Evolutionary conservation across 2,329 filamentous ascomycete genomes (phyloP).

Genomic region (Emergomyces africanus): DNA sequence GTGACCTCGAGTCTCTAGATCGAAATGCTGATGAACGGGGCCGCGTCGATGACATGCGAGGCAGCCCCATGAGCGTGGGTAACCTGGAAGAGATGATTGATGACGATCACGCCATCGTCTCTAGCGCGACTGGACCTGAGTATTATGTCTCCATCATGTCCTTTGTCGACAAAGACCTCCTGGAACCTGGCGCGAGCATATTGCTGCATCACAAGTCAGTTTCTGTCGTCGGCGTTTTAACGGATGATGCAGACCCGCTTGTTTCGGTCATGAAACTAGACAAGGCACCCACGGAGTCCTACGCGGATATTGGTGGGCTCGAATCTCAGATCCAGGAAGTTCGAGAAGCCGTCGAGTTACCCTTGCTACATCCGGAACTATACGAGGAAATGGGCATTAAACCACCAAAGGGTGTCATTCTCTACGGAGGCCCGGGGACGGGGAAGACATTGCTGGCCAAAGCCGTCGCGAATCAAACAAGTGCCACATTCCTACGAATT

Average conservation of each 20-base stretch:
- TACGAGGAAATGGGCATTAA: slow-evolving; percentile 99
- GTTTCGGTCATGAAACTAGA: slow-evolving; percentile 99
- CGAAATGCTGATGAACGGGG: slow-evolving; percentile 88
- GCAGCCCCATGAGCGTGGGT: slow-evolving; percentile 95
- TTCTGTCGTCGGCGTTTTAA: slow-evolving; percentile 92
- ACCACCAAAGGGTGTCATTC: slow-evolving; percentile 96
- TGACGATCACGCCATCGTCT: slow-evolving; percentile 97
- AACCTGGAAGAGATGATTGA: slow-evolving; percentile 98
- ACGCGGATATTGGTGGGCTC: slow-evolving; percentile 94
- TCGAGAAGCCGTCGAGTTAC: slow-evolving; percentile 89
- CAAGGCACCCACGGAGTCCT: slow-evolving; percentile 95
- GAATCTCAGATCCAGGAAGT: slow-evolving; percentile 97
- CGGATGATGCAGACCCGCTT: slow-evolving; percentile 86
- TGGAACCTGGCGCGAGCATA: slow-evolving; percentile 92
- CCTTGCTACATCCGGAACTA: slow-evolving; percentile 85
- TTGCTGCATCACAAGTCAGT: slow-evolving; percentile 95
- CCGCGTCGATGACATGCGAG: slow-evolving; percentile 95
- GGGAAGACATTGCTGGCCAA: slow-evolving; percentile 94
- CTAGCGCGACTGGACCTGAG: slow-evolving; percentile 90
- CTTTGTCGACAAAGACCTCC: slow-evolving; percentile 95
- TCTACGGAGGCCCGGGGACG: slow-evolving; percentile 93
- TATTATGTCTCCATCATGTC: slow-evolving; percentile 99
- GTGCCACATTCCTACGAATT: slow-evolving; percentile 92
- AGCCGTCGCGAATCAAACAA: slow-evolving; percentile 97
- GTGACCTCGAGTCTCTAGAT: slow-evolving; percentile 66